Evolutionary conservation across 208 protist genomes (phyloP).

Genomic region (Crithidia fasciculata): DNA sequence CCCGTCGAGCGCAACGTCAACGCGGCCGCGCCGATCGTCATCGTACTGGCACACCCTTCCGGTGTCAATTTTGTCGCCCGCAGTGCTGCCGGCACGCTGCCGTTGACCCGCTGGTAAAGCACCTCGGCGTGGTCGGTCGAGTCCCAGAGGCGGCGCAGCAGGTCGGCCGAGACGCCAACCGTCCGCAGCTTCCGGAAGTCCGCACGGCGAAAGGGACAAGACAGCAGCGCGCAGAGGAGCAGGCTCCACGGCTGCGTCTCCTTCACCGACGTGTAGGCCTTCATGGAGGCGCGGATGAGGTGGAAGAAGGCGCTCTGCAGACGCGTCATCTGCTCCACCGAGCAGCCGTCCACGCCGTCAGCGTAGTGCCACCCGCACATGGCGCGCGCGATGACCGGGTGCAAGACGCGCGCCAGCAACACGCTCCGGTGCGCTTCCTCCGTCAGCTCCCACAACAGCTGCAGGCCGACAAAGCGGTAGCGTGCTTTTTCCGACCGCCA

Average conservation of each 20-base stretch:
- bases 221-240: constrained; percentile 66
- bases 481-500: constrained; percentile 68
- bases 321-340: constrained; percentile 73
- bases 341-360: constrained; percentile 83
- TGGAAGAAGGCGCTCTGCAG: constrained; percentile 85
- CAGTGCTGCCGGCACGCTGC: constrained; percentile 46
- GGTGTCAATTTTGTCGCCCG: constrained; percentile 52
- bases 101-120: constrained; percentile 56
- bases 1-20: constrained; percentile 56
- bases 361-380: constrained; percentile 89
- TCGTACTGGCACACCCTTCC: constrained; percentile 40
- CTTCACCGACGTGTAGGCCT: constrained; percentile 21
- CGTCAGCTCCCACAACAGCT: constrained; percentile 75
- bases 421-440: constrained; percentile 71
- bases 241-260: constrained; percentile 51
- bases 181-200: constrained; percentile 67
- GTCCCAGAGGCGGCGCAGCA: constrained; percentile 33
- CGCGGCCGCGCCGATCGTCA: constrained; percentile 61
- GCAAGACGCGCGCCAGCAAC: constrained; percentile 56
- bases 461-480: constrained; percentile 75
- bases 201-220: constrained; percentile 53
- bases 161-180: constrained; percentile 20
- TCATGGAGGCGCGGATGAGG: constrained; percentile 60
- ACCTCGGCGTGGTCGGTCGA: constrained; percentile 6
- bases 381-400: constrained; percentile 79